phyloP scores from a whole-genome alignment of 73 alveolate genomes.

The Paramecium primaurelia region DNA sequence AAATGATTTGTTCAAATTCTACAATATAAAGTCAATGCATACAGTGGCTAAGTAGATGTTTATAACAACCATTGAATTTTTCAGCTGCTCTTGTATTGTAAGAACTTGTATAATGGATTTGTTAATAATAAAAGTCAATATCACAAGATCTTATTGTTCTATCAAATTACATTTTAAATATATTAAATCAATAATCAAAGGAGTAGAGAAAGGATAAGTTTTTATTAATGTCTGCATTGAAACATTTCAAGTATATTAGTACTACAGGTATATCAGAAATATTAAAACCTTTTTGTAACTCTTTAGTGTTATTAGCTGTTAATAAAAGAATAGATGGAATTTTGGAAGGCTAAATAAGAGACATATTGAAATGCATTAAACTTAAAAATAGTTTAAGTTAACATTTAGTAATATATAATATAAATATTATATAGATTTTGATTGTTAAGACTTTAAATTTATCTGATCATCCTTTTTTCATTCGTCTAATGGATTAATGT shows the following conservation, averaged over 20 bases:
- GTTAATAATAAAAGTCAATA: not conserved
- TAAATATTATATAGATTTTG: not conserved
- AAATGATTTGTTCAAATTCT: not conserved
- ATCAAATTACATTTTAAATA: not conserved
- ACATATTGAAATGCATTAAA: not conserved
- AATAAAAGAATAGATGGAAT: not conserved
- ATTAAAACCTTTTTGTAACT: not conserved
- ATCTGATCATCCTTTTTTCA: not conserved
- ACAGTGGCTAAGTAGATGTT: not conserved
- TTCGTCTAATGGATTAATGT: not conserved
- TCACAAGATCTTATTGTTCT: not conserved
- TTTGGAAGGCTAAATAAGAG: slow-evolving; percentile 18
- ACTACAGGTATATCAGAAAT: not conserved
- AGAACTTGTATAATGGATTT: not conserved
- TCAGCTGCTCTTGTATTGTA: not conserved
- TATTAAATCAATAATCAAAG: too few species aligned
- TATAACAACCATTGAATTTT: not conserved
- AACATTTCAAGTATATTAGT: not conserved
- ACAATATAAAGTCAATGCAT: not conserved
- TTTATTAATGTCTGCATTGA: not conserved
- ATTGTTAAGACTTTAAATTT: not conserved
- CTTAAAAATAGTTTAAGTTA: not conserved
- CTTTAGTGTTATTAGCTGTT: not conserved
- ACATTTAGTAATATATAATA: not conserved
- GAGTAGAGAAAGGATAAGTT: not conserved